Conservation (phyloP, 2,329 filamentous ascomycete species). For the Colletotrichum sp. region DNA sequence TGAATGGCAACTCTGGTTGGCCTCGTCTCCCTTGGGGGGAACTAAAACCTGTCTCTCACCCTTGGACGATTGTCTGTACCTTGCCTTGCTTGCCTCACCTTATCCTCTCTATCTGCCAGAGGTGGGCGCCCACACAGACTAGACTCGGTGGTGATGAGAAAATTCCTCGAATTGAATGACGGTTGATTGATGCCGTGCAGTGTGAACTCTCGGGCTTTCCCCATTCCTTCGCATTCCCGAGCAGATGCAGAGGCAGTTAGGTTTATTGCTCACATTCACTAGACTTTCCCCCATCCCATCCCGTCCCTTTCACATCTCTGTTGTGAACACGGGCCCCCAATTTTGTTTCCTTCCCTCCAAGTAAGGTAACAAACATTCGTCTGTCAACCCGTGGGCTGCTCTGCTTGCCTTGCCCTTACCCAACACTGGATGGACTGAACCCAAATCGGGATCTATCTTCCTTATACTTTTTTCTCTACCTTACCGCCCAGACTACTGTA, state of each 20-base stretch:
- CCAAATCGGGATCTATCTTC: background rate
- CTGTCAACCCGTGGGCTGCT: background rate
- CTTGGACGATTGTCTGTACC: background rate
- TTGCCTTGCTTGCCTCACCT: background rate
- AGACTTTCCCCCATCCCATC: background rate
- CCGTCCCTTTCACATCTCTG: background rate
- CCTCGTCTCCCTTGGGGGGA: slow-evolving; percentile 30
- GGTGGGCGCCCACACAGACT: background rate
- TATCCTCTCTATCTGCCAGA: background rate
- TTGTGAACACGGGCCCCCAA: background rate
- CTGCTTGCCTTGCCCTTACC: background rate
- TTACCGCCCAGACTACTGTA: background rate
- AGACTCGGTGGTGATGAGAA: background rate
- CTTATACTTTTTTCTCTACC: background rate
- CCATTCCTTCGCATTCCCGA: background rate
- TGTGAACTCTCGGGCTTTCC: slow-evolving; percentile 1
- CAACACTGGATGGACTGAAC: background rate
- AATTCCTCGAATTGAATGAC: background rate
- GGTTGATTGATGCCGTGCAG: background rate
- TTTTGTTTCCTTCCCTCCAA: background rate
- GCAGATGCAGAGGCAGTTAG: background rate
- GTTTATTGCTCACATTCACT: background rate
- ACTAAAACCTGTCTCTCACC: slow-evolving; percentile 33
- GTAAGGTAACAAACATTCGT: background rate
- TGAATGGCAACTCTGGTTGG: slow-evolving; percentile 17